Evolutionary conservation across 2,329 filamentous ascomycete genomes (phyloP).

Genomic region (Lachnellula subtilissima): DNA sequence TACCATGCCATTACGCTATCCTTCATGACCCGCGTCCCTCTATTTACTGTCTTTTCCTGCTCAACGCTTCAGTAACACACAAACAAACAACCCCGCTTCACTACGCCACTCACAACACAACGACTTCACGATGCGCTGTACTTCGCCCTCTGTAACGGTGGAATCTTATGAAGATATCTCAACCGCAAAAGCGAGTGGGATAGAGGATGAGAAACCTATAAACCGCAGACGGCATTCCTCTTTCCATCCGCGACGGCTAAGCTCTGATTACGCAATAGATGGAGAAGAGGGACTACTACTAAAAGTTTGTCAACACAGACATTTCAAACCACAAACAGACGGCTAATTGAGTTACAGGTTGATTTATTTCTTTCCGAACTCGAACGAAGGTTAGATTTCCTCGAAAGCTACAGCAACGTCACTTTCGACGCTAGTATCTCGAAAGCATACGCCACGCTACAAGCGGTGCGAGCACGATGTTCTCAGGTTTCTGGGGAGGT

Average conservation of each 20-base stretch:
- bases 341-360: conserved; percentile 43
- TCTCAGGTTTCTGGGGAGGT: conserved; percentile 86
- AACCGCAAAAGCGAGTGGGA: conserved; percentile 19
- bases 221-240: conserved; percentile 48
- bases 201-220: conserved; percentile 17
- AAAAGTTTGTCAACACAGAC: conserved; percentile 39
- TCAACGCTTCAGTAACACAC: too few relatives aligned
- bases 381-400: conserved; percentile 77
- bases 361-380: conserved; percentile 82
- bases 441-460: conserved; percentile 78
- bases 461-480: conserved; percentile 82
- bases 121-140: conserved; percentile 27
- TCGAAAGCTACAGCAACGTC: conserved; percentile 82
- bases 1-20: background rate
- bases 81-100: background rate
- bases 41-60: too few relatives aligned
- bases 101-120: background rate
- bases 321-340: background rate
- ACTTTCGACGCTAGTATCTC: conserved; percentile 80
- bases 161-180: conserved; percentile 27
- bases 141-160: conserved; percentile 30
- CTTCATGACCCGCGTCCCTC: background rate
- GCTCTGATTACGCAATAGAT: conserved; percentile 57
- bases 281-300: conserved; percentile 57
- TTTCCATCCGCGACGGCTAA: conserved; percentile 49